Evolutionary conservation across 257 asterid species (phyloP), one percentile per base, ranked within the genome.

Genomic region (Nemophila menziesii): DNA sequence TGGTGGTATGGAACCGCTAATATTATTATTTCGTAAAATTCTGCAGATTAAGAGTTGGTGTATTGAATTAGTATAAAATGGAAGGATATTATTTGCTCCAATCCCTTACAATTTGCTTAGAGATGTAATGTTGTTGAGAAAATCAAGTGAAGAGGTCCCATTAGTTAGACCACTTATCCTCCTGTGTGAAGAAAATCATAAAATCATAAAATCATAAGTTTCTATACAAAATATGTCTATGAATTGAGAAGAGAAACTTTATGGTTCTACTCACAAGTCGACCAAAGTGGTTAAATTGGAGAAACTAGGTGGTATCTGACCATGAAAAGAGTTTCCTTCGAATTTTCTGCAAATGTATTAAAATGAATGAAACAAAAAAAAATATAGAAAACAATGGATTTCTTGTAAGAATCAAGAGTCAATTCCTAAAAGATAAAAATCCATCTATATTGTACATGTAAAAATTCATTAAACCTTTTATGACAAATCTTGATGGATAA

Each of bases 241-340:
- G 11, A 22, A 15, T 46, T 43, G 23, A 44, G n/a, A 11, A 44
- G 17, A 36, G 24, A 57, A 27, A 39, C 11, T 18, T 26, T 24
- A 26, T 24, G 27, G 20, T 24, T 43, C 44, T 13, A 67, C 96
- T 69, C 51, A 81, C 93, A 86, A 54, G 59, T 76, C 85, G 0
- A 12, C 61, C 68, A 86, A 62, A 37, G 74, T 18, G 46, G 76
- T 66, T 68, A 86, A 74, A 49, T 68, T 72, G 62, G 93, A 67
- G 60, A 81, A 69, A 6, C 89, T 65, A 20, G 61, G 42, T 21
- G 96, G 96, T 54, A 86, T 78, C 48, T 77, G 54, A 38, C 96
- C 96, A 41, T 71, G 66, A 56, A 86, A 69, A 44, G 92, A 68
- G 64, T 86, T 86, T 39, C 96, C 93, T 48, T 81, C 86, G 11